These are phyloP conservation scores for Solanum pennellii DNA, from an alignment of 257 asterid genomes.

Conservation along the genomic window DNA sequence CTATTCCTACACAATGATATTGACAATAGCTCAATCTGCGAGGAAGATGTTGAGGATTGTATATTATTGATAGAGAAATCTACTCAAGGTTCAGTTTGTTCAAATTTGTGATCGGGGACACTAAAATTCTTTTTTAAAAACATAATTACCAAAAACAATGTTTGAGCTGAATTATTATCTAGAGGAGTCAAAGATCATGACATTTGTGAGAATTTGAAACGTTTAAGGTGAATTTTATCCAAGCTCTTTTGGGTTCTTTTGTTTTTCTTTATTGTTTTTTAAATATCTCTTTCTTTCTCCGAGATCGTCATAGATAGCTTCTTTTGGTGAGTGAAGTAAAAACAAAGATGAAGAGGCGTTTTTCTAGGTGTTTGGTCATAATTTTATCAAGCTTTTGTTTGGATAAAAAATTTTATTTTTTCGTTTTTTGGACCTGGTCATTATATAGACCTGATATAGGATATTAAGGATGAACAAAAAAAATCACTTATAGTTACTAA, in stretches of 20 bases:
- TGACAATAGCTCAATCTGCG: too few species aligned
- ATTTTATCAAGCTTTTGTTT: too few species aligned
- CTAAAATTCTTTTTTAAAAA: not conserved
- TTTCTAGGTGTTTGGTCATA: not conserved
- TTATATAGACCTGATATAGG: too few species aligned
- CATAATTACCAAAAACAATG: not conserved
- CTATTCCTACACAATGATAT: too few species aligned
- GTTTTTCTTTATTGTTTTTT: not conserved
- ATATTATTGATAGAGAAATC: not conserved
- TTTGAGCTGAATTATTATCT: too few species aligned
- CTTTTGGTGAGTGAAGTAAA: not conserved
- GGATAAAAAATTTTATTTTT: too few species aligned
- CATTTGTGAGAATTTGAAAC: too few species aligned
- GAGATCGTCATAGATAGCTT: not conserved
- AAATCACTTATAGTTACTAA: too few species aligned
- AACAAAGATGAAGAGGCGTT: not conserved
- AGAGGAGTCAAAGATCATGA: not conserved
- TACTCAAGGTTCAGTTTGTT: not conserved
- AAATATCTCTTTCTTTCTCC: not conserved
- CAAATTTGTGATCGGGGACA: not conserved
- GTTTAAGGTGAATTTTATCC: not conserved
- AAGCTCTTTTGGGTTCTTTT: not conserved
- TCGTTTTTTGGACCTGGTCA: too few species aligned
- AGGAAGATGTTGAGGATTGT: too few species aligned
- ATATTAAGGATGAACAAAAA: too few species aligned